A percentile compares a stretch with the other conserved stretches of the same genome.
Conservation (phyloP, 257 asterid genomes). For the Petrea volubilis region DNA sequence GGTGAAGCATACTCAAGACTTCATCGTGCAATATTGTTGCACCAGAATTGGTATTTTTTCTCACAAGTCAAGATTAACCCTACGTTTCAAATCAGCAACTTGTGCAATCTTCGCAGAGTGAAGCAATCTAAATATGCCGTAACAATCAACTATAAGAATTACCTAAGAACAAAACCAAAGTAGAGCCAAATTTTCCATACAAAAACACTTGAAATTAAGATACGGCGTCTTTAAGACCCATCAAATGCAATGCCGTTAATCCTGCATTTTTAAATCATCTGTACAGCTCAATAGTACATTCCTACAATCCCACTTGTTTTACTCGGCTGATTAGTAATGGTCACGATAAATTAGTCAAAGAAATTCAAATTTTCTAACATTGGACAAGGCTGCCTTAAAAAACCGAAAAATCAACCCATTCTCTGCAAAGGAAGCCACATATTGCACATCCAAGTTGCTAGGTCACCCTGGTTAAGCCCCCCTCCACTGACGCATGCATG, state of each 20-base stretch:
- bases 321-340: slow-evolving; percentile 25
- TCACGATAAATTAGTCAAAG: slow-evolving; percentile 28
- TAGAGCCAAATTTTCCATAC: not conserved
- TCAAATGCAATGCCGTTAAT: slow-evolving; percentile 31
- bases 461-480: not conserved
- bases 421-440: slow-evolving; percentile 22
- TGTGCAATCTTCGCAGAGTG: not conserved
- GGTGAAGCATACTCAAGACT: no score
- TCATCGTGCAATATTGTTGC: no score
- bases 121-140: not conserved
- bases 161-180: not conserved
- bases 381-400: slow-evolving; percentile 15
- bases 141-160: not conserved
- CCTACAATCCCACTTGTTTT: slow-evolving; percentile 30
- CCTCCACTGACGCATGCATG: slow-evolving; percentile 2
- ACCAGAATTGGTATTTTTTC: not conserved
- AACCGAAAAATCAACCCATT: slow-evolving; percentile 18
- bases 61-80: not conserved
- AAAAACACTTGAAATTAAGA: not conserved
- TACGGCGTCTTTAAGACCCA: slow-evolving; percentile 19
- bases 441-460: slow-evolving; percentile 30
- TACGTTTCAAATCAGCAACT: not conserved
- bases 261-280: slow-evolving; percentile 39
- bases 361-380: slow-evolving; percentile 11
- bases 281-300: slow-evolving; percentile 42